Base-by-base conservation (phyloP, 306 rosid genomes). In the Pyrus bretschneideri region DNA sequence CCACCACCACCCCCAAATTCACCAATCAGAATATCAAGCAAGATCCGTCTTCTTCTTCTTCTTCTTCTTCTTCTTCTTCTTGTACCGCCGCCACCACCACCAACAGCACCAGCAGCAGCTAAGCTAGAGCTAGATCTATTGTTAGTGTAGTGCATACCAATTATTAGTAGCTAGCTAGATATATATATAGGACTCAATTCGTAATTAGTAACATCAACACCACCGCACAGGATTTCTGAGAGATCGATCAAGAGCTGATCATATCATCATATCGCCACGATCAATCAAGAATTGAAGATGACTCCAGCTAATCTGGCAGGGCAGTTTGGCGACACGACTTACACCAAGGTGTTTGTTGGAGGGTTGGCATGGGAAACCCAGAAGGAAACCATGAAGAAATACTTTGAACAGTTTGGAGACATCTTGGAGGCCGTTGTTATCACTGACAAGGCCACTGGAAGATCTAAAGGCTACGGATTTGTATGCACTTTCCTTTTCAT, bases 341-440 rank as follows among this genome's bases (percentile, higher is more conserved):
- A 92, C 85, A 95, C 99, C 17, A 95, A 95, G 72, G 97, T 95
- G 45, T 95, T 95, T 67, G 99, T 95, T 11, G 99, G 99, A 74
- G 99, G 99, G 3, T 84, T 95, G 87, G 99, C 99, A 71, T 95
- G 99, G 99, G 99, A 95, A 74, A 95, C 99, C 54, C 99, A 95
- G 77, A 95, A 95, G 69, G 99, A 95, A 18, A 95, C 99, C 67
- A 95, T 95, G 99, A 95, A 90, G 90, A 89, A 85, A 44, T 95
- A 95, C 70, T 95, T 95, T 66, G 97, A 95, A 74, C 99, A 95
- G 77, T 95, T 95, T 65, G 99, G 99, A 67, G 99, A 95, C 66
- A 95, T 95, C 93, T 88, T 95, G 96, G 99, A 95, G 79, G 99
- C 99, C 54, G 99, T 95, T 55, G 99, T 95, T 76, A 95, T 95